These are phyloP conservation scores for Cyberlindnera americana DNA, from an alignment of 805 yeast species.

Conservation along the genomic window DNA sequence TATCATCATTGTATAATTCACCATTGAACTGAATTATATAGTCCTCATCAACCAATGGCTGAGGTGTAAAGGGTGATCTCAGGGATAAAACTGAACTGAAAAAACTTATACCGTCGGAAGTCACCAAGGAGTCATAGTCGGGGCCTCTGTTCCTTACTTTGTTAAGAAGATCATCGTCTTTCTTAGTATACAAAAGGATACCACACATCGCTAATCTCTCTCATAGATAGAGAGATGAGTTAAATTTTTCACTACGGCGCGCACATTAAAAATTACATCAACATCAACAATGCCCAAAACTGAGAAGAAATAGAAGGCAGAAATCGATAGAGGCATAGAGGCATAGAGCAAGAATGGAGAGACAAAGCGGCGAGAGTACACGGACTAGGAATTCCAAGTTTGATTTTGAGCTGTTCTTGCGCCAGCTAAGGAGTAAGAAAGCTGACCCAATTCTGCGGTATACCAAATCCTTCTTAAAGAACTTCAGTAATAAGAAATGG, in stretches of 20 bases:
- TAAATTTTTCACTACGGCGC: background rate
- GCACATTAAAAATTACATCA: background rate
- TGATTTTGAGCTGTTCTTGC: conserved; percentile 80
- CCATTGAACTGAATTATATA: conserved; percentile 81
- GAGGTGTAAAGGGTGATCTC: conserved; percentile 73
- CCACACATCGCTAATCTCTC: conserved; percentile 47
- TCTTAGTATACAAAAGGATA: conserved; percentile 36
- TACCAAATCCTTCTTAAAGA: conserved; percentile 75
- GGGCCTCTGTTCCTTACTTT: conserved; percentile 62
- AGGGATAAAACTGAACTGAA: conserved; percentile 69
- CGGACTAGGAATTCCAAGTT: conserved; percentile 36
- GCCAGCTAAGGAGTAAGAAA: conserved; percentile 61
- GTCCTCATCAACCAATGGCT: conserved; percentile 50
- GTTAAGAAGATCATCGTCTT: conserved; percentile 31
- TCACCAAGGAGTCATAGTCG: conserved; percentile 35
- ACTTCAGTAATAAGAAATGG: conserved; percentile 62
- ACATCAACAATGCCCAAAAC: background rate
- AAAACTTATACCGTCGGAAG: conserved; percentile 14
- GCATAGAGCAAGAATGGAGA: conserved; percentile 13
- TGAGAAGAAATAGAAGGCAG: background rate
- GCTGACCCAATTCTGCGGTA: conserved; percentile 91
- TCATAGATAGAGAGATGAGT: background rate
- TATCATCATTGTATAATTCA: conserved; percentile 68
- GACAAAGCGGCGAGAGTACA: conserved; percentile 13
- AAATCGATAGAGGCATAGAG: background rate